Conservation (phyloP, 2,329 filamentous ascomycete genomes). For the Ceratocystis albifundus region DNA sequence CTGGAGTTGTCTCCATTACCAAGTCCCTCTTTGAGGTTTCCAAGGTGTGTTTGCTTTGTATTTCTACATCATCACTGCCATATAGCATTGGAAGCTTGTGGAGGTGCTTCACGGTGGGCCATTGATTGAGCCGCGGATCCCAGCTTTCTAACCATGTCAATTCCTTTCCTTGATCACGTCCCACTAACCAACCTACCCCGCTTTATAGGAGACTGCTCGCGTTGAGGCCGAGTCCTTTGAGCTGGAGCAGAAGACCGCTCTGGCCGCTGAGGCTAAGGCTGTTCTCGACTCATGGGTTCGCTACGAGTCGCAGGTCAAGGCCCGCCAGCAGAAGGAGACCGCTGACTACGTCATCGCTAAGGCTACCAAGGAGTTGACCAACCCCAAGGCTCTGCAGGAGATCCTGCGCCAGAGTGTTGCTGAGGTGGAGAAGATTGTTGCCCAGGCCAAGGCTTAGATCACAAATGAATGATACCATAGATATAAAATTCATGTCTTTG, state of each 20-base stretch:
- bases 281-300: conserved; percentile 98
- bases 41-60: conserved; percentile 54
- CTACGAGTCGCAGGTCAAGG: conserved; percentile 97
- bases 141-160: neutral
- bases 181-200: neutral
- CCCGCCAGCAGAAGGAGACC: conserved; percentile 94
- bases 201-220: conserved; percentile 74
- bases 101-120: neutral
- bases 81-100: neutral
- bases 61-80: neutral
- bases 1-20: conserved; percentile 88
- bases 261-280: conserved; percentile 83
- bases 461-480: neutral
- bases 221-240: conserved; percentile 94
- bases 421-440: conserved; percentile 75
- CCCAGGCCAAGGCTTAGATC: conserved; percentile 24
- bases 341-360: conserved; percentile 88
- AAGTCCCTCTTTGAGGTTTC: conserved; percentile 96
- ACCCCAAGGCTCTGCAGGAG: conserved; percentile 92
- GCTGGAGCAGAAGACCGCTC: conserved; percentile 88
- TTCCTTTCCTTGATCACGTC: neutral
- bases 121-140: neutral
- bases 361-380: conserved; percentile 97
- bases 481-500: neutral
- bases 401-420: conserved; percentile 93